These are phyloP conservation scores for Pouteria glomerata DNA, from an alignment of 148 eudicot species.

Conservation along the genomic window DNA sequence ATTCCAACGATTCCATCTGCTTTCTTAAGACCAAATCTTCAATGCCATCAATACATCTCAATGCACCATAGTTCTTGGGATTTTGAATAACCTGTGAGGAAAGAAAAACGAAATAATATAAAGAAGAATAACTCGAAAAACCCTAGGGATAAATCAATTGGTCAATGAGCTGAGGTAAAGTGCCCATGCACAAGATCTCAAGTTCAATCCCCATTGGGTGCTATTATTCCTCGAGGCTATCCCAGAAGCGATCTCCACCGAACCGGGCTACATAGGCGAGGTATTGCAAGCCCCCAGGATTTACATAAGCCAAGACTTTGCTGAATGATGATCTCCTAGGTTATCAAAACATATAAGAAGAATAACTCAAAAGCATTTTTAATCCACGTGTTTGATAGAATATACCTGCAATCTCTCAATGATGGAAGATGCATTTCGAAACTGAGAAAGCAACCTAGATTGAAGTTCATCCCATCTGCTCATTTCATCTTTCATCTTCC, in stretches of 20 bases:
- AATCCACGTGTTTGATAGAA: background rate
- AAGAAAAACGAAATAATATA: background rate
- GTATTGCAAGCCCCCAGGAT: too few relatives aligned
- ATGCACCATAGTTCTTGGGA: constrained; percentile 53
- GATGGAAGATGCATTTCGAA: constrained; percentile 14
- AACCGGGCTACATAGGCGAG: too few relatives aligned
- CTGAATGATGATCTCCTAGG: too few relatives aligned
- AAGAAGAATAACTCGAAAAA: too few relatives aligned
- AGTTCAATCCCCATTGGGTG: too few relatives aligned
- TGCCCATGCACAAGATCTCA: too few relatives aligned
- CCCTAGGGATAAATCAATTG: too few relatives aligned
- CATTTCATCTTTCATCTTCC: constrained; percentile 18
- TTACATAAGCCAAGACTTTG: too few relatives aligned
- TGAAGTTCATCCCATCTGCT: constrained; percentile 23
- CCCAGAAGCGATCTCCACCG: too few relatives aligned
- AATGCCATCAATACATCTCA: constrained; percentile 58
- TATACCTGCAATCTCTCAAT: constrained; percentile 34
- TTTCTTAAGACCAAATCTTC: constrained; percentile 46
- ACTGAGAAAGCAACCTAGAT: constrained; percentile 19
- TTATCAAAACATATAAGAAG: background rate
- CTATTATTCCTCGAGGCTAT: too few relatives aligned
- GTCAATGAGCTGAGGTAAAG: too few relatives aligned
- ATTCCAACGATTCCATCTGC: constrained; percentile 71
- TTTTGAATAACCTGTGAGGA: constrained; percentile 47
- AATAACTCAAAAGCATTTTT: background rate